Evolutionary conservation across 2,329 filamentous ascomycete species (phyloP), one percentile per base, ranked within the genome.

Genomic region (Nemania serpens): DNA sequence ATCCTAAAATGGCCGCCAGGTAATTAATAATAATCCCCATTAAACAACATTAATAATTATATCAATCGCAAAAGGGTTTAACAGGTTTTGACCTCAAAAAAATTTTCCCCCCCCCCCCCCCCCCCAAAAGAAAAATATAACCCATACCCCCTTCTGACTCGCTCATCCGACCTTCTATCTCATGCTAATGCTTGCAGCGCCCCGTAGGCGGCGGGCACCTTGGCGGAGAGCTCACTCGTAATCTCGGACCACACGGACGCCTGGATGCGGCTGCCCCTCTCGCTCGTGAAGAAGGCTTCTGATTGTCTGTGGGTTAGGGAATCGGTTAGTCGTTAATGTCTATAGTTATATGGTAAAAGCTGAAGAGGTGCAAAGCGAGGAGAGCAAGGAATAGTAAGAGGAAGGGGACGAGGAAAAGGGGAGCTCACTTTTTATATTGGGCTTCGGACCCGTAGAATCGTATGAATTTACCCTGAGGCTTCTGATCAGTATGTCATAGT

Each of bases 221-320:
- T 69, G 1, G 58, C 56, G 11, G 54, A 53, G 43, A 72, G 62
- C 54, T 68, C 70, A 25, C 48, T 46, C 13, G 50, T 65, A n/a
- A 72, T 69, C 59, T 72, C 70, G 5, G 52, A 64, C 64, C 68
- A 69, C 11, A 71, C 54, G 48, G 62, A 63, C 6, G 59, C 52
- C 45, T 68, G 67, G 49, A 70, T 55, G n/a, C 55, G 42, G 36
- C 54, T 59, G 15, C 69, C 70, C 11, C 46, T 57, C 10, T 66
- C 59, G 18, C 63, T 63, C 1, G 42, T 57, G 15, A 69, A 48
- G 9, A 66, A 22, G 33, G n/a, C 49, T 17, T 63, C 53, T 52
- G 55, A 60, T 54, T 51, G 20, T 20, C 68, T 71, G 15, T 37
- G 17, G 37, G 39, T 45, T 33, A 12, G 18, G 5, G n/a, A 33